Evolutionary conservation across 345 rosid genomes (phyloP).

Genomic region (Cardamine occulta): DNA sequence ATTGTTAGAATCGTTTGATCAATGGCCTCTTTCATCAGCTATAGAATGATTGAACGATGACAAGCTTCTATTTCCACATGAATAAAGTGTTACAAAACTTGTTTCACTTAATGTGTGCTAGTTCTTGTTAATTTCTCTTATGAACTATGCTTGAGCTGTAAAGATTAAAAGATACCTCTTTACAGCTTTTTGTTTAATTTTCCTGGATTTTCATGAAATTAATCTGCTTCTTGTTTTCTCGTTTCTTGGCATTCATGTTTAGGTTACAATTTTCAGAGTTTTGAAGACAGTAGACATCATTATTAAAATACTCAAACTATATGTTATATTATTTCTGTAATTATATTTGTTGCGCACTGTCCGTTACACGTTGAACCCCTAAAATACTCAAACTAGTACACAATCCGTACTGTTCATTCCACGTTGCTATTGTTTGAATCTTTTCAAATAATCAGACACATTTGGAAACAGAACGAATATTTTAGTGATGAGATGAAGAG

Average conservation of each 20-base stretch:
- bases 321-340: not conserved
- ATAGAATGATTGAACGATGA: not conserved
- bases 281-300: not conserved
- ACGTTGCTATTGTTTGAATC: too few relatives aligned
- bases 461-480: too few relatives aligned
- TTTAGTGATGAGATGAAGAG: too few relatives aligned
- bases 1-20: conserved; percentile 2
- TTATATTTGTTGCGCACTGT: not conserved
- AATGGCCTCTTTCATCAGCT: not conserved
- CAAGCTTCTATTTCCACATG: not conserved
- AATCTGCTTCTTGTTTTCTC: not conserved
- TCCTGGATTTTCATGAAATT: not conserved
- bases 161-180: not conserved
- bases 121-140: not conserved
- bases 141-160: not conserved
- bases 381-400: not conserved
- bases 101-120: not conserved
- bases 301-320: too few relatives aligned
- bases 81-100: not conserved
- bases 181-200: not conserved
- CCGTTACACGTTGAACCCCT: not conserved
- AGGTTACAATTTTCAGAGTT: not conserved
- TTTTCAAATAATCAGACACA: too few relatives aligned
- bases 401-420: too few relatives aligned
- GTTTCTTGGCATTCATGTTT: not conserved